Evolutionary conservation across 495 filamentous ascomycete genomes (phyloP).

Genomic region (Amphirosellinia nigrospora): DNA sequence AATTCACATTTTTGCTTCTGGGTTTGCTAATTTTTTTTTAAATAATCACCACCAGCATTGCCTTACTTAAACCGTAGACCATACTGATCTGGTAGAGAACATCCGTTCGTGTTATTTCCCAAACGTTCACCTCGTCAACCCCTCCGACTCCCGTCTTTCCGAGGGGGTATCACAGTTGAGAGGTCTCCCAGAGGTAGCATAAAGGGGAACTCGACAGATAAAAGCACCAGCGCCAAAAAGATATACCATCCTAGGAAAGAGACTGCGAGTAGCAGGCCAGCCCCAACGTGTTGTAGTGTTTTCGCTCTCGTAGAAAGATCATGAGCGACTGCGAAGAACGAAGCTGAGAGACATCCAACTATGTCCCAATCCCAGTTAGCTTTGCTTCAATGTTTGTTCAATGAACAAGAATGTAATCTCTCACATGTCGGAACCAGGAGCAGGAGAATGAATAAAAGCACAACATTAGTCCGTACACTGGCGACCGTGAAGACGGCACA

Average conservation of each 20-base stretch:
- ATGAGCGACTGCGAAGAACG: conserved; percentile 7
- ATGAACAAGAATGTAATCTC: not conserved
- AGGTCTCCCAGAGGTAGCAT: conserved; percentile 12
- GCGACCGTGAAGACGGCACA: conserved; percentile 9
- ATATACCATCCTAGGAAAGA: conserved; percentile 14
- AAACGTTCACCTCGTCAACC: not conserved
- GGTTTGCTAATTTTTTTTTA: not conserved
- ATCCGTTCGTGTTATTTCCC: not conserved
- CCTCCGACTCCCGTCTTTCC: not conserved
- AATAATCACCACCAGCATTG: not conserved
- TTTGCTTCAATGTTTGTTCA: not conserved
- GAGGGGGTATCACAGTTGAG: not conserved
- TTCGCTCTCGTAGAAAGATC: not conserved
- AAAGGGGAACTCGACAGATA: conserved; percentile 4
- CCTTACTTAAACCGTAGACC: not conserved
- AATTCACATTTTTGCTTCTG: not conserved
- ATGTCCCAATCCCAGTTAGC: not conserved
- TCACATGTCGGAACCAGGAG: conserved; percentile 12
- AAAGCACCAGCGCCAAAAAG: not conserved
- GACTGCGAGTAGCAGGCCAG: not conserved
- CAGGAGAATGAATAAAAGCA: conserved; percentile 2
- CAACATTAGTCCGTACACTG: not conserved
- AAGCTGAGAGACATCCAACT: conserved; percentile 4
- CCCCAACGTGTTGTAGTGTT: conserved; percentile 8
- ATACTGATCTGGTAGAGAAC: not conserved